Conservation (phyloP, 352 stramenopile genomes). For the Pythium apleroticum region DNA sequence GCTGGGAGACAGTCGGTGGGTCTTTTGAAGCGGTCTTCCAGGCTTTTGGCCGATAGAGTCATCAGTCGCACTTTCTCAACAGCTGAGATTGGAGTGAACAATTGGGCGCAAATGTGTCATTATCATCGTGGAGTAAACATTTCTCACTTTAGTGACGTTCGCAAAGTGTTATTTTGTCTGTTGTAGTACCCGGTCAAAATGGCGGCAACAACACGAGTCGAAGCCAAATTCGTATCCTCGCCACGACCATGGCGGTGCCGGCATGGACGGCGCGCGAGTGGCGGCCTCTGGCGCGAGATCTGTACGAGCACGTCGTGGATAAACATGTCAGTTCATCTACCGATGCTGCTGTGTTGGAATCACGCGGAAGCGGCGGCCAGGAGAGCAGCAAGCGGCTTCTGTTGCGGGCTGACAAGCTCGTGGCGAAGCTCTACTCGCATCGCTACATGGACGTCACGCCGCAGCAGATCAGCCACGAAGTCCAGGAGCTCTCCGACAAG, state of each 20-base stretch:
- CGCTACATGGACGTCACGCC: conserved; percentile 49
- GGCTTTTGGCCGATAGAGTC: no score
- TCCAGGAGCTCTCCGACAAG: conserved; percentile 43
- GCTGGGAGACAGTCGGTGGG: neutral
- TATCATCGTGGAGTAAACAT: no score
- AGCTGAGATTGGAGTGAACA: no score
- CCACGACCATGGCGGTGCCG: conserved; percentile 28
- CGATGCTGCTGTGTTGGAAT: conserved; percentile 5
- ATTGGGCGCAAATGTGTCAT: no score
- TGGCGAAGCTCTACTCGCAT: conserved; percentile 49
- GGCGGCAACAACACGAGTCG: no score
- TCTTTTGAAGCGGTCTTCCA: no score
- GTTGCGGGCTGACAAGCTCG: conserved; percentile 46
- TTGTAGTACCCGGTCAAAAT: no score
- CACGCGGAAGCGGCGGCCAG: conserved; percentile 3
- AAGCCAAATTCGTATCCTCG: no score
- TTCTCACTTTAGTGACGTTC: no score
- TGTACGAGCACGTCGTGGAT: conserved; percentile 35
- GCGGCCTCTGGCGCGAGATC: conserved; percentile 51
- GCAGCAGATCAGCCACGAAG: conserved; percentile 45
- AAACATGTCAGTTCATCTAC: neutral
- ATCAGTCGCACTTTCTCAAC: no score
- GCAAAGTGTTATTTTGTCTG: no score
- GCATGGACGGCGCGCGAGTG: conserved; percentile 59
- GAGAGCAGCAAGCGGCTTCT: conserved; percentile 28